These are phyloP conservation scores for Chloromonas sp. DNA, from an alignment of 163 green algal species.

Conservation along the genomic window DNA sequence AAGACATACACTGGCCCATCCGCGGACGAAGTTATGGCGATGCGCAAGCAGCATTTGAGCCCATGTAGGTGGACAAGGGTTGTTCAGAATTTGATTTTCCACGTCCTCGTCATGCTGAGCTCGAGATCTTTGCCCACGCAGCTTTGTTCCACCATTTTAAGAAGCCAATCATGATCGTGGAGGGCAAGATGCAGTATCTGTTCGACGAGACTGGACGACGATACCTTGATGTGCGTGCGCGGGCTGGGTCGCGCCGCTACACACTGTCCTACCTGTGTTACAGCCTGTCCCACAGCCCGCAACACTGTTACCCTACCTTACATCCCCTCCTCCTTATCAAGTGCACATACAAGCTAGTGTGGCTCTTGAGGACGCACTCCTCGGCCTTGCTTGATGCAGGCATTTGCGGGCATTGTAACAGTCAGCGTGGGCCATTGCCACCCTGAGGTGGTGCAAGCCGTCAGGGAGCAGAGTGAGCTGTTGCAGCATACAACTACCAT, in stretches of 20 bases:
- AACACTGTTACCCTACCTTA: too few species aligned
- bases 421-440: slow-evolving; percentile 95
- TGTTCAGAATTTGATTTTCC: background rate
- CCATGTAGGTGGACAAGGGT: slow-evolving; percentile 49
- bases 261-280: too few species aligned
- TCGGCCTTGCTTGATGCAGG: slow-evolving; percentile 38
- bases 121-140: slow-evolving; percentile 17
- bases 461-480: slow-evolving; percentile 62
- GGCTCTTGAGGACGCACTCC: too few species aligned
- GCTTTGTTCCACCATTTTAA: slow-evolving; percentile 90
- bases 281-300: too few species aligned
- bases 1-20: slow-evolving; percentile 74
- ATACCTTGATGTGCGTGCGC: slow-evolving; percentile 81
- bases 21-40: slow-evolving; percentile 72
- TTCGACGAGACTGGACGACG: slow-evolving; percentile 88
- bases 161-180: slow-evolving; percentile 90
- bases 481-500: slow-evolving; percentile 96
- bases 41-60: slow-evolving; percentile 79
- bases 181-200: slow-evolving; percentile 97
- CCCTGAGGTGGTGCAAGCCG: slow-evolving; percentile 66
- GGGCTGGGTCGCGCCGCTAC: background rate
- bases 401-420: slow-evolving; percentile 96
- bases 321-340: too few species aligned
- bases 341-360: too few species aligned
- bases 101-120: background rate